phyloP scores from a whole-genome alignment of 2,329 filamentous ascomycete genomes.

The Fusarium tjaetaba region DNA sequence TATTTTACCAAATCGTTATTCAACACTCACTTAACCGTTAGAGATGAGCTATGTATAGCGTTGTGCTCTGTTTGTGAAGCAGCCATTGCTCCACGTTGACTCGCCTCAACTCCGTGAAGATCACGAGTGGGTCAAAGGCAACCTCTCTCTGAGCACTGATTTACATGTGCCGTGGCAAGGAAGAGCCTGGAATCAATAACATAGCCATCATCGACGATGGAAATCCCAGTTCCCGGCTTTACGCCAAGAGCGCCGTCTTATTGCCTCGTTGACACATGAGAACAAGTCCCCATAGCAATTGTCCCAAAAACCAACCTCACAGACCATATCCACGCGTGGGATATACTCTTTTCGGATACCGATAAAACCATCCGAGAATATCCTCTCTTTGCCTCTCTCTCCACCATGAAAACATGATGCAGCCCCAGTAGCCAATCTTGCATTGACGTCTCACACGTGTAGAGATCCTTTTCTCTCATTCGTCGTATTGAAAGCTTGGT shows the following conservation, averaged over 20 bases:
- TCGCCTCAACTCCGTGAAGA: neutral
- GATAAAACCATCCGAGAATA: neutral
- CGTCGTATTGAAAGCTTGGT: constrained; percentile 1
- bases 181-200: neutral
- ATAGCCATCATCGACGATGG: neutral
- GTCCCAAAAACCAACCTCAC: neutral
- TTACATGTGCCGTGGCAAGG: neutral
- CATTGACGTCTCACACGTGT: constrained; percentile 34
- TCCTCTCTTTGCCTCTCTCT: neutral
- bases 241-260: neutral
- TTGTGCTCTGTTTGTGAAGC: neutral
- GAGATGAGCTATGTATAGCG: neutral
- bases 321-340: neutral
- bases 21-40: neutral
- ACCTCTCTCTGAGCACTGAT: neutral
- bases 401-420: neutral
- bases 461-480: constrained; percentile 7
- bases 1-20: neutral
- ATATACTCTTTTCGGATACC: constrained; percentile 5
- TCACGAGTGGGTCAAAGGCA: neutral
- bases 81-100: neutral
- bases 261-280: neutral
- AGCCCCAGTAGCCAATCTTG: constrained; percentile 40
- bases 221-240: neutral
- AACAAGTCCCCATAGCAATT: neutral